Evolutionary conservation across 2,329 filamentous ascomycete species (phyloP), one percentile per base, ranked within the genome.

Genomic region (Aspergillus transmontanensis): DNA sequence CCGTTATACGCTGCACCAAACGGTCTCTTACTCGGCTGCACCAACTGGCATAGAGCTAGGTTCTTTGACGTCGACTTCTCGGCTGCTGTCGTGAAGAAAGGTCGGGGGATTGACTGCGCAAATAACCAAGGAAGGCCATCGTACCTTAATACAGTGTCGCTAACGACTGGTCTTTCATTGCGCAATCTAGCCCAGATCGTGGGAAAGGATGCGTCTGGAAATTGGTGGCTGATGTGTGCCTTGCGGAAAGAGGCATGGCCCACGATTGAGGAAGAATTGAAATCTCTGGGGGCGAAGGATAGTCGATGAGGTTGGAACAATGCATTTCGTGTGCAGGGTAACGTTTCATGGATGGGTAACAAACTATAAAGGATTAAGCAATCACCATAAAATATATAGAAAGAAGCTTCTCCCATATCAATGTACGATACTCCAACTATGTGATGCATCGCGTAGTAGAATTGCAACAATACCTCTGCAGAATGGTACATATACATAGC

Each of bases 1-100:
- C 70, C 75, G 2, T 43, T 76, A 1, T 78, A 72, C 41, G 77
- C 80, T 5, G 71, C 76, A 19, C 41, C 75, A 0, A 68, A 71
- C 45, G 69, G 70, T 21, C 39, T 75, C 10, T 69, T 82, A 9
- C 59, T 83, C n/a, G 61, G 68, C 2, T 72, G 78, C 41, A 78
- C 72, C 10, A 83, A 83, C 64, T 81, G 79, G 78, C 69, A 74
- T 6, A 75, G 75, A 50, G 77, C 71, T 9, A 69, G 74, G 43
- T 68, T 82, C 26, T 77, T 75, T 50, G 67, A 75, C 2, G 68
- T 72, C 7, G 79, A 83, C 67, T 82, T 83, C 56, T 71, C 72
- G 46, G 45, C 62, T 28, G 68, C 71, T 16, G 45, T 76, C 36
- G 11, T 69, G 66, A 10, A 21, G 12, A 58, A 54, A 10, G 19